Evolutionary conservation across 2,329 filamentous ascomycete genomes (phyloP), one percentile per base, ranked within the genome.

Genomic region (Cercospora citrullina): DNA sequence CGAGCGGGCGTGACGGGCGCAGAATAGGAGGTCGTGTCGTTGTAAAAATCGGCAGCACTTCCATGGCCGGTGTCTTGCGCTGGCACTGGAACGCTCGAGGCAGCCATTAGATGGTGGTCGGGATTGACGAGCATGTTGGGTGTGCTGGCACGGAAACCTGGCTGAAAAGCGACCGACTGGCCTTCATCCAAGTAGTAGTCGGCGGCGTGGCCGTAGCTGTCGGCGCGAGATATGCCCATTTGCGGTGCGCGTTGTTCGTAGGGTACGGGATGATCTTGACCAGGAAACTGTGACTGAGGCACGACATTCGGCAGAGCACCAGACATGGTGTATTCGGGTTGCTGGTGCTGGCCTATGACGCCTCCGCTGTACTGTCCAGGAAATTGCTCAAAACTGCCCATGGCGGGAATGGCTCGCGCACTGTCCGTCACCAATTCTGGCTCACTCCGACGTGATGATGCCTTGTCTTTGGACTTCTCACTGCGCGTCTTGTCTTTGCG

Each of bases 161-260:
- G 87, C 75, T 90, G 88, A 12, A 80, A 75, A 9, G 80, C 75
- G 2, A 90, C 87, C 18, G 86, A 88, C 74, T 89, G 80, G 10
- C 87, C 87, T 72, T 87, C 83, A 74, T 89, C 87, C 53, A 84
- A 83, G 75, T 89, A 90, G 75, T 88, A 90, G 36, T 88, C 86
- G n/a, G 76, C 75, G 16, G 88, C 84, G 5, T 87, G 87, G 39
- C 87, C 88, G 63, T 83, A 82, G 59, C 69, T 70, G 57, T 76
- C 69, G 26, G 81, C 69, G 21, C 72, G 74, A 75, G 65, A 79
- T 78, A 68, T 60, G 10, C 66, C 66, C 28, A 64, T n/a, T 5
- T 48, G 61, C 55, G 62, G 62, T 23, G 36, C 59, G 7, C 63
- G 83, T 58, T 69, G 67, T 26, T 68, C 64, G 36, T 66, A 59